Evolutionary conservation across 1,284 basidiomycete genomes (phyloP).

Genomic region (Ustilago hordei): DNA sequence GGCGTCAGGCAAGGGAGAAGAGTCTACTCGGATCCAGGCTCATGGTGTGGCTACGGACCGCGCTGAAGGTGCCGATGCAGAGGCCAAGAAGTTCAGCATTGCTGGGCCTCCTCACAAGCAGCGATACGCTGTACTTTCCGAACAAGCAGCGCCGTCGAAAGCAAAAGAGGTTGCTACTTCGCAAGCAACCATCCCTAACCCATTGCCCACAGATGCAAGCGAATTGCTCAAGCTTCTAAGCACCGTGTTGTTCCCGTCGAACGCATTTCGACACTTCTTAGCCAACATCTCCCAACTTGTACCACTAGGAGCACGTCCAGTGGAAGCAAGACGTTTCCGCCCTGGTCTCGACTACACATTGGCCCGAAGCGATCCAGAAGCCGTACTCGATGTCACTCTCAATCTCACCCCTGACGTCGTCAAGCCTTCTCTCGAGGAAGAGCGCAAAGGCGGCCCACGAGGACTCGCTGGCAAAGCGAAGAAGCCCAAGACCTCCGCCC

Average conservation of each 20-base stretch:
- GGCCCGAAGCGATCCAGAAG: conserved; percentile 84
- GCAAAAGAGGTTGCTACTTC: conserved; percentile 33
- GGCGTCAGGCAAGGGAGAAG: conserved; percentile 42
- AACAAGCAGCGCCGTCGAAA: conserved; percentile 37
- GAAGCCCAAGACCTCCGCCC: conserved; percentile 30
- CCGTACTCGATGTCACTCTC: conserved; percentile 86
- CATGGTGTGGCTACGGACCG: conserved; percentile 55
- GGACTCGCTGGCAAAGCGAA: conserved; percentile 66
- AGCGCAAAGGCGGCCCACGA: conserved; percentile 56
- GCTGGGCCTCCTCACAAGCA: conserved; percentile 93
- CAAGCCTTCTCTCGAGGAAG: conserved; percentile 51
- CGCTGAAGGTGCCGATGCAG: conserved; percentile 20
- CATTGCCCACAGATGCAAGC: conserved; percentile 47
- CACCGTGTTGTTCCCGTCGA: conserved; percentile 75
- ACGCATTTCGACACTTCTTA: conserved; percentile 91
- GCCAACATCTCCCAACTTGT: conserved; percentile 82
- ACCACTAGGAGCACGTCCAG: conserved; percentile 77
- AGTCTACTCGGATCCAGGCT: conserved; percentile 50
- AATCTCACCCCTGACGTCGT: conserved; percentile 81
- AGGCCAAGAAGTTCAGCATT: conserved; percentile 75
- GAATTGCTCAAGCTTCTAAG: conserved; percentile 59
- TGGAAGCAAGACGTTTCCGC: conserved; percentile 85
- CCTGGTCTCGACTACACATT: conserved; percentile 96
- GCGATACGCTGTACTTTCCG: conserved; percentile 79
- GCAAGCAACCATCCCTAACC: conserved; percentile 22